Base-by-base conservation (phyloP, 1,284 basidiomycete genomes). In the Filobasidium uniguttulatum region DNA sequence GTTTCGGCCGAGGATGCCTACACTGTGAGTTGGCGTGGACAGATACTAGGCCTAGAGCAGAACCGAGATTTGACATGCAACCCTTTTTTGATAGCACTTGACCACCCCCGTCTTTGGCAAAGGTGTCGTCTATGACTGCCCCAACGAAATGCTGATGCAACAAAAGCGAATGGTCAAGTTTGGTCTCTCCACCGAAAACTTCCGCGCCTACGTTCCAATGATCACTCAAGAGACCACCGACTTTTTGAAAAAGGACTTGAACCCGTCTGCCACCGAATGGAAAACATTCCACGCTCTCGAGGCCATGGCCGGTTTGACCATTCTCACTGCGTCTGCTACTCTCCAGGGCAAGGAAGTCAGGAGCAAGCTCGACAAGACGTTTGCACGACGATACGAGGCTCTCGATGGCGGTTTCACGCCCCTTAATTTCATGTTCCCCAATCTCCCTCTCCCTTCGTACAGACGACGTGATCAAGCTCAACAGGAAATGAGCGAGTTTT, bases 101-200 rank as follows among this genome's bases (percentile, higher is more conserved):
- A 91, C 87, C 0, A 90, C 85, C 0, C 88, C 88, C 3, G 80
- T 91, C 19, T 99, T 99, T 61, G 94, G 94, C 49, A 90, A 90
- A 65, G 90, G 89, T 48, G 94, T 98, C 41, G 93, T 97, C 4
- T 98, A 98, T 68, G 93, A 97, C 64, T 82, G 89, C 50, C 93
- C 94, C 28, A 98, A 98, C 68, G 83, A 90, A 50, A 75, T 88
- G 46, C 82, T 99, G 66, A 98, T 99, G 93, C 91, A 99, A 66
- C 94, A 99, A 70, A 99, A 99, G 76, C 86, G 85, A 68, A 96
- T 98, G 59, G 82, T 91, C 69, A 94, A 93, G 72, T 82, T 89
- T 58, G 91, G 93, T 36, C 78, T 99, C 8, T 85, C 88, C 7
- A 80, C 78, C 19, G 93, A 98, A 29, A 93, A 94, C 66, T 83